Percentiles rank a stretch among this genome's conserved stretches.
Conservation (phyloP, 78 protist genomes). For the Bigelowiella natans region DNA sequence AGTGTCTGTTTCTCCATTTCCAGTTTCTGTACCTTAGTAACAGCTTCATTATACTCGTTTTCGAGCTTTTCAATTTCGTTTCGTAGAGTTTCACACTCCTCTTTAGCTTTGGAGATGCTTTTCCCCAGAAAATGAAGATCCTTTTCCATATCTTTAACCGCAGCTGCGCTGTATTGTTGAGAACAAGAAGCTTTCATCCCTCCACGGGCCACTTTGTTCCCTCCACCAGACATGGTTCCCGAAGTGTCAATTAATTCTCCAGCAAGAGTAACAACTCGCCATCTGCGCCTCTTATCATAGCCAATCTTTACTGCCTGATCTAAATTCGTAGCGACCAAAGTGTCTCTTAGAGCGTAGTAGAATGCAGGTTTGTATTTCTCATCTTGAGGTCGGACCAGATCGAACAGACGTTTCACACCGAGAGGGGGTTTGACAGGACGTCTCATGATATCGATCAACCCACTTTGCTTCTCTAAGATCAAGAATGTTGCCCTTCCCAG, state of each 20-base stretch:
- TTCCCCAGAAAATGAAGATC: not conserved
- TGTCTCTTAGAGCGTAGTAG: slow-evolving; percentile 78
- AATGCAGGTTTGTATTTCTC: slow-evolving; percentile 60
- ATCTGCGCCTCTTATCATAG: slow-evolving; percentile 22
- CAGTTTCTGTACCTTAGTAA: not conserved
- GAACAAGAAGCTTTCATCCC: slow-evolving; percentile 29
- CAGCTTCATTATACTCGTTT: not conserved
- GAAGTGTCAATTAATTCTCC: slow-evolving; percentile 87
- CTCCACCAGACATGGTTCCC: slow-evolving; percentile 99
- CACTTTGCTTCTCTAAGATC: slow-evolving; percentile 65
- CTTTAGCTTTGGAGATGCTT: not conserved
- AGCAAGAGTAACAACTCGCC: slow-evolving; percentile 88
- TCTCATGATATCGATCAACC: not conserved
- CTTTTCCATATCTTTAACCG: not conserved
- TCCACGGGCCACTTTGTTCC: slow-evolving; percentile 53
- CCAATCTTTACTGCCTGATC: slow-evolving; percentile 64
- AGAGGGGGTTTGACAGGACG: slow-evolving; percentile 34
- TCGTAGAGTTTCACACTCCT: not conserved
- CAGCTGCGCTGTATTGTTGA: not conserved
- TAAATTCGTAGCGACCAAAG: slow-evolving; percentile 42
- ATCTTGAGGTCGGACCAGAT: slow-evolving; percentile 33
- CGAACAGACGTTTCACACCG: slow-evolving; percentile 35
- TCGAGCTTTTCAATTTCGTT: not conserved
- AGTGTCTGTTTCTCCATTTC: not conserved
- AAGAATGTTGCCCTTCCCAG: slow-evolving; percentile 87